phyloP scores from a whole-genome alignment of 169 alveolate genomes.

The Babesia bigemina region DNA sequence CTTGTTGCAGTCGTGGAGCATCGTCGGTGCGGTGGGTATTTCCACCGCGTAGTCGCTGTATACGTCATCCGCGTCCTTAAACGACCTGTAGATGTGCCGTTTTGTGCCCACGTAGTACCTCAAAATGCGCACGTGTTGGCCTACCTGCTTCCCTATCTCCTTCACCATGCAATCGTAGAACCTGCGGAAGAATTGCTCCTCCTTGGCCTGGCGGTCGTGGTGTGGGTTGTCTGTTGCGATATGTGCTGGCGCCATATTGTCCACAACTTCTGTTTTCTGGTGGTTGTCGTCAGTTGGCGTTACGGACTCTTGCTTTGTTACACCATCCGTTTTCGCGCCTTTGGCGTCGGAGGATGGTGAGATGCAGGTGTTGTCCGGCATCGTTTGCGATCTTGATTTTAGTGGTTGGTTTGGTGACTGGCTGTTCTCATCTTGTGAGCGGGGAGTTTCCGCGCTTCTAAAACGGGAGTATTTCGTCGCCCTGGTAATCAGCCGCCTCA shows the following conservation, averaged over 20 bases:
- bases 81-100: constrained; percentile 46
- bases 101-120: constrained; percentile 53
- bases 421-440: no score
- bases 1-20: constrained; percentile 27
- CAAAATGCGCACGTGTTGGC: constrained; percentile 52
- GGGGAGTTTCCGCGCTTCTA: no score
- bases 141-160: constrained; percentile 68
- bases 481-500: no score
- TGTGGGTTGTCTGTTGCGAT: neutral
- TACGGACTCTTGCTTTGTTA: no score
- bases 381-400: neutral
- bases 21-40: constrained; percentile 35
- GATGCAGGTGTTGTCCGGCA: neutral
- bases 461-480: no score
- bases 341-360: neutral
- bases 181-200: constrained; percentile 16
- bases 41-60: constrained; percentile 41
- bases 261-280: no score
- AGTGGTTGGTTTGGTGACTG: neutral
- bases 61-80: constrained; percentile 15
- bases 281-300: no score
- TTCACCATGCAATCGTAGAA: constrained; percentile 68
- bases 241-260: no score
- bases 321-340: no score
- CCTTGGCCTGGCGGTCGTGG: neutral